Conservation (phyloP, 164 flowering plant genomes). For the Aristolochia californica region DNA sequence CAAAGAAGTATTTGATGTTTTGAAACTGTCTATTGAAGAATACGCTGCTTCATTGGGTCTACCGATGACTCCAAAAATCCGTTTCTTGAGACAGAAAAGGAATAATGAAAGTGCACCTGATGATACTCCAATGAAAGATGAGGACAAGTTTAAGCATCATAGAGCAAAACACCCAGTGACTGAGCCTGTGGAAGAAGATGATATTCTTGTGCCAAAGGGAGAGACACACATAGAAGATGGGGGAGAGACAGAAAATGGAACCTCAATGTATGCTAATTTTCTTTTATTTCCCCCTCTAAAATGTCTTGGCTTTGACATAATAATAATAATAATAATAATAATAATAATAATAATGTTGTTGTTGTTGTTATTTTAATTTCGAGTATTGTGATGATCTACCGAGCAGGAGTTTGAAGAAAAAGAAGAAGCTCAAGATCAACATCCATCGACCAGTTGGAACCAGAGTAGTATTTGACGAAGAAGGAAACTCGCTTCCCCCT, state of each 20-base stretch:
- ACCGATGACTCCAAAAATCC: slow-evolving; percentile 74
- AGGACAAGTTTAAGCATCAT: slow-evolving; percentile 14
- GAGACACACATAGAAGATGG: slow-evolving; percentile 15
- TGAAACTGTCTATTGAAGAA: slow-evolving; percentile 59
- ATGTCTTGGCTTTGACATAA: background rate
- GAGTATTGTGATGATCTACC: slow-evolving; percentile 29
- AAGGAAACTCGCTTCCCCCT: slow-evolving; percentile 66
- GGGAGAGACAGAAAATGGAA: slow-evolving; percentile 11
- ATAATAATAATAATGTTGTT: background rate
- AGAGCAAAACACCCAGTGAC: slow-evolving; percentile 9
- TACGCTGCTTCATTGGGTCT: slow-evolving; percentile 81
- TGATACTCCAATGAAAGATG: slow-evolving; percentile 23
- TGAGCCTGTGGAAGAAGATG: slow-evolving; percentile 19
- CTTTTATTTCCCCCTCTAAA: background rate
- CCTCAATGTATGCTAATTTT: slow-evolving; percentile 5
- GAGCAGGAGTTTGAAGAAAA: slow-evolving; percentile 65
- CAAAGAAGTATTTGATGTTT: slow-evolving; percentile 73
- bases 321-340: background rate
- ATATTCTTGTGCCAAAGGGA: slow-evolving; percentile 27
- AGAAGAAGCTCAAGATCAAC: slow-evolving; percentile 86
- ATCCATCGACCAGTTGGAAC: slow-evolving; percentile 68
- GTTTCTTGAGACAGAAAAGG: slow-evolving; percentile 48
- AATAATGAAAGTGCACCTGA: slow-evolving; percentile 15
- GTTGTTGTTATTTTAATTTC: background rate
- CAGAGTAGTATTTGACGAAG: slow-evolving; percentile 73